Percentiles rank a stretch among this genome's conserved stretches.
Evolutionary conservation across 352 stramenopile species (phyloP).

Genomic region (Globisporangium irregulare): DNA sequence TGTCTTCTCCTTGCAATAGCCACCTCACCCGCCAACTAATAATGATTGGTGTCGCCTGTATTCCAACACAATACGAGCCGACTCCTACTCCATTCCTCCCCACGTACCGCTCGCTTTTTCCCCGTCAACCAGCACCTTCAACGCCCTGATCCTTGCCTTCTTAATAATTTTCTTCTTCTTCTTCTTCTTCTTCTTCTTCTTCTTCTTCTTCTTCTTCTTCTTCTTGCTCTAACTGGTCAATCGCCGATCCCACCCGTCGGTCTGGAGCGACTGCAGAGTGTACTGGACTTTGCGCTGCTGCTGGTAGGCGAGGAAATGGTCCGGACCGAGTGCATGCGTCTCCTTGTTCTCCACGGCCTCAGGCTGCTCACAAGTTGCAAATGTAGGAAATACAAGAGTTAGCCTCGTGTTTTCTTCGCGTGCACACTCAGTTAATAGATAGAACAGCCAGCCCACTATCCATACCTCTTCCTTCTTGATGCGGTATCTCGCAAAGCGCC

Average conservation of each 20-base stretch:
- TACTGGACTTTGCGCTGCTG: slow-evolving; percentile 53
- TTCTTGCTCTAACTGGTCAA: slow-evolving; percentile 21
- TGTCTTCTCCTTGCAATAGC: neutral
- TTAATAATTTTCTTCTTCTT: neutral
- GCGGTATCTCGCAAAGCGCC: slow-evolving; percentile 58
- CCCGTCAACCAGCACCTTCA: neutral
- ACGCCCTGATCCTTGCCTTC: neutral
- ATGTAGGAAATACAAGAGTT: neutral
- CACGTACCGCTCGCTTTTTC: neutral
- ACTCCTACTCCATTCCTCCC: neutral
- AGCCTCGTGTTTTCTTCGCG: neutral
- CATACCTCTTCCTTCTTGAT: slow-evolving; percentile 62
- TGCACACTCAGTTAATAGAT: too few relatives aligned
- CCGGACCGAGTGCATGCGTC: slow-evolving; percentile 23
- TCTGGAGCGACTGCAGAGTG: slow-evolving; percentile 51
- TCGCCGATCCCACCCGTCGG: slow-evolving; percentile 34
- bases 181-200: too few relatives aligned
- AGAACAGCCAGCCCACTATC: too few relatives aligned
- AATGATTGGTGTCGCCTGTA: too few relatives aligned
- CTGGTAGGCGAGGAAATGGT: slow-evolving; percentile 69
- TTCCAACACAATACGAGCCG: neutral
- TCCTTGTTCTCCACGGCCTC: slow-evolving; percentile 21
- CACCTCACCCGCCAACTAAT: too few relatives aligned
- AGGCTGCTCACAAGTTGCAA: slow-evolving; percentile 11
- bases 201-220: neutral